A percentile compares a stretch with the other conserved stretches of the same genome.
Evolutionary conservation across 768 basidiomycete genomes (phyloP).

Genomic region (Amyloporia xantha): DNA sequence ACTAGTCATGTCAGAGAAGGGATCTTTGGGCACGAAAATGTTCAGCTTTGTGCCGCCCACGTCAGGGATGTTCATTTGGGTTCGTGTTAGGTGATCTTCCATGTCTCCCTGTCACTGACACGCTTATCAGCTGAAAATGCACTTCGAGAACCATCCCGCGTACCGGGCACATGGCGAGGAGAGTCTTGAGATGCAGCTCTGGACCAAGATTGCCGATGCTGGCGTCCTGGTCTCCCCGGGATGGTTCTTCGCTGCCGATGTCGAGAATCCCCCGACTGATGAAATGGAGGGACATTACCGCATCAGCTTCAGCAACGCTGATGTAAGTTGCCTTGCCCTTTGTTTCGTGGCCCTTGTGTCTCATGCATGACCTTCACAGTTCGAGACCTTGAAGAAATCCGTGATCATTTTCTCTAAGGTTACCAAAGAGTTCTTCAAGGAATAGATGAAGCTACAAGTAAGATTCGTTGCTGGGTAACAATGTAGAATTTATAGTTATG

Average conservation of each 20-base stretch:
- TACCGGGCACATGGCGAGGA: conserved; percentile 29
- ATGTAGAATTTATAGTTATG: neutral
- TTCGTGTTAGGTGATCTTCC: conserved; percentile 23
- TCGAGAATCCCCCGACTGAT: conserved; percentile 14
- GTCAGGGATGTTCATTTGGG: conserved; percentile 83
- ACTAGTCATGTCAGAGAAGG: conserved; percentile 35
- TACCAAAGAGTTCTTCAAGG: conserved; percentile 36
- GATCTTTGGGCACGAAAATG: conserved; percentile 27
- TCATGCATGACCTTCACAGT: conserved; percentile 16
- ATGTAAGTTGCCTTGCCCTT: conserved; percentile 42
- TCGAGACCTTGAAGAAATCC: conserved; percentile 37
- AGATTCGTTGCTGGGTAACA: too few species aligned
- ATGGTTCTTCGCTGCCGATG: conserved; percentile 37
- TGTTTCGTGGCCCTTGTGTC: neutral
- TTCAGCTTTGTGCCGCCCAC: conserved; percentile 71
- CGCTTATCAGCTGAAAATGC: conserved; percentile 44
- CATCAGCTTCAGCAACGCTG: conserved; percentile 47
- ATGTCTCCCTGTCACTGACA: neutral
- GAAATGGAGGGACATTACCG: conserved; percentile 44
- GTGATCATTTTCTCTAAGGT: conserved; percentile 39
- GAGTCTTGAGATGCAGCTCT: conserved; percentile 52
- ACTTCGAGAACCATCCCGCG: conserved; percentile 53
- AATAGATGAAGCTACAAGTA: neutral
- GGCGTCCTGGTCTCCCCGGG: conserved; percentile 65
- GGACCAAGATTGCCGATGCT: conserved; percentile 49